Base-by-base conservation (phyloP, 495 filamentous ascomycete genomes). In the Podospora conica region DNA sequence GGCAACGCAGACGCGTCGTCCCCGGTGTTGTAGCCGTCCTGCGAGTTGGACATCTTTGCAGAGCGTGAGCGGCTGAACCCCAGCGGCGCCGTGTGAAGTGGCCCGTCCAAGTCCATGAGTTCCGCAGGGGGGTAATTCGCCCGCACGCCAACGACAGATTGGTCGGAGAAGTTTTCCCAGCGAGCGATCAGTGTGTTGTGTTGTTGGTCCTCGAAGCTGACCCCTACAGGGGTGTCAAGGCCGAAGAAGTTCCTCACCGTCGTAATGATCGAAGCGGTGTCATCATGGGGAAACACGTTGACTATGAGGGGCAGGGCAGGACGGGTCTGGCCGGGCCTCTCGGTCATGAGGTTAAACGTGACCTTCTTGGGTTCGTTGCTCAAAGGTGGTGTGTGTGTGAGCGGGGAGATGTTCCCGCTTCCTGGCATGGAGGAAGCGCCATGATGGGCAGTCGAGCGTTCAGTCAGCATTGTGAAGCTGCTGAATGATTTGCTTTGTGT, bases 201-300 rank as follows among this genome's bases (percentile, higher is more conserved):
- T 68, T 90, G 76, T 54, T 88, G 84, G 78, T 97, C 93, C 75
- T 98, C 92, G 69, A 98, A 97, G 78, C 90, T 91, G 73, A 98
- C 85, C 65, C 91, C 90, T 74, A 48, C 40, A 86, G 15, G 84
- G 65, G 91, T 87, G 71, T 96, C 95, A 69, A 98, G 85, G 53
- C 93, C 95, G 75, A 95, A 97, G 81, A 97, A 97, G 80, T 96
- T 97, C 81, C 96, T 97, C 63, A 97, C 93, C 5, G 95, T 97
- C 3, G 91, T 91, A 63, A 96, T 89, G 76, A 98, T 98, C 24
- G 92, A 96, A 67, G 97, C 93, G 6, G 95, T 98, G 56, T 90
- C 90, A 80, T 98, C 95, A 78, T 96, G 92, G 22, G 91, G 90
- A 69, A 85, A 93, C 57, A 98, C 97, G 59, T 91, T 88, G 31